Base-by-base conservation (phyloP, 768 basidiomycete genomes). In the Cubamyces sp. region DNA sequence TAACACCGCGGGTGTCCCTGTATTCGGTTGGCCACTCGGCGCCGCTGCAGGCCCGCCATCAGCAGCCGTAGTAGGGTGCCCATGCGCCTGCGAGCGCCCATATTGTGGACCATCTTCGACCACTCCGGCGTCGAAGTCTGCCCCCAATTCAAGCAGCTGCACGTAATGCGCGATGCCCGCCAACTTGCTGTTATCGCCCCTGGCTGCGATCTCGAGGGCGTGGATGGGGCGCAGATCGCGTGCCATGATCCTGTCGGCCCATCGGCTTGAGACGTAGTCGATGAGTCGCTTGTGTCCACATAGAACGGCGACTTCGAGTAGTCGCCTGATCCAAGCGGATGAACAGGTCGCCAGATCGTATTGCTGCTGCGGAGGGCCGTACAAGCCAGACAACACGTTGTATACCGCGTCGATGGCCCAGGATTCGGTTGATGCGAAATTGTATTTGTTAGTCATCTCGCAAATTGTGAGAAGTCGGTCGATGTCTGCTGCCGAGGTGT, bases 381-480 rank as follows among this genome's bases (percentile, higher is more conserved):
- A 64, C 28, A 67, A 65, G 16, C 68, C 64, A 15, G 68, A 60
- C 43, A 76, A 65, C 19, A 75, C 68, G 57, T 70, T 59, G 49
- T 68, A 68, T 21, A 81, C 69, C 11, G 74, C 70, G 9, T 70
- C 65, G 48, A 77, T 57, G 19, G 78, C 75, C 81, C 81, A 82
- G 16, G 64, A 34, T 43, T 69, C 68, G 40, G 77, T 72, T 19
- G 74, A 61, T n/a, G 62, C 60, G 61, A 79, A 75, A 48, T 73
- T 71, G 66, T 79, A 82, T 64, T 72, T 73, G 71, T 73, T 71
- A n/a, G 79, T 72, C 21, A 78, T 71, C 62, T 78, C 74, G 26
- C 77, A 75, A 58, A 82, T 74, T 41, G 74, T 74, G 30, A 80
- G 70, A 8, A 82, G 66, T 23, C 73, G 70, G 53, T 72, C 70